Evolutionary conservation across 2,329 filamentous ascomycete genomes (phyloP), one percentile per base, ranked within the genome.

Genomic region (Fusarium luffae): DNA sequence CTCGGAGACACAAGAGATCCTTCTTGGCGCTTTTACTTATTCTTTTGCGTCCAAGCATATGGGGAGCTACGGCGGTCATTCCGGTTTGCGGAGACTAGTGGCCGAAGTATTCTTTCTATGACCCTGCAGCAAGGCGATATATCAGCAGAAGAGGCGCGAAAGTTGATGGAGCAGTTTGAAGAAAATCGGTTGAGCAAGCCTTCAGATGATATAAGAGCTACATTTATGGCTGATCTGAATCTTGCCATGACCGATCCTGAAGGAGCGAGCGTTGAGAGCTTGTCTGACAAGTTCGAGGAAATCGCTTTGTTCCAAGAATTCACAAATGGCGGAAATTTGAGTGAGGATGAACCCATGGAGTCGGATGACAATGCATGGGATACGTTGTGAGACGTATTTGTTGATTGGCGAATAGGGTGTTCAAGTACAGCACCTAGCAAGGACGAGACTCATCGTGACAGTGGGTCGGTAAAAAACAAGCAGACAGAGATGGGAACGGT

Each of bases 21-120:
- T 0, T 63, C 79, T 12, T 79, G 76, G 76, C 75, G 74, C 14
- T 74, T 78, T 5, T 82, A 83, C 47, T 73, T 83, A 7, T 63
- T 79, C 5, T 64, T 81, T 2, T 82, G 80, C 34, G 63, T 83
- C 7, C 79, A 82, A 51, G 78, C 77, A 2, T 82, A 83, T 54
- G 74, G 79, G 32, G 70, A 71, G 8, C 73, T 82, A 4, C 73
- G 77, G 7, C 73, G 73, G 7, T 75, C 78, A 3, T 82, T 77
- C 57, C 77, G 77, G 1, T 76, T 83, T 5, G 77, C 79, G 7
- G 76, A 79, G 40, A 66, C 76, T 4, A 78, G 81, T 23, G 74
- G 72, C 4, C 73, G 74, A 16, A 78, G 77, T 5, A 64, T 82
- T 14, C 63, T 83, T 5, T 75, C 79, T 10, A 79, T 83, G 77